These are phyloP conservation scores for Xylona heveae DNA, from an alignment of 495 filamentous ascomycete species.

Conservation along the genomic window DNA sequence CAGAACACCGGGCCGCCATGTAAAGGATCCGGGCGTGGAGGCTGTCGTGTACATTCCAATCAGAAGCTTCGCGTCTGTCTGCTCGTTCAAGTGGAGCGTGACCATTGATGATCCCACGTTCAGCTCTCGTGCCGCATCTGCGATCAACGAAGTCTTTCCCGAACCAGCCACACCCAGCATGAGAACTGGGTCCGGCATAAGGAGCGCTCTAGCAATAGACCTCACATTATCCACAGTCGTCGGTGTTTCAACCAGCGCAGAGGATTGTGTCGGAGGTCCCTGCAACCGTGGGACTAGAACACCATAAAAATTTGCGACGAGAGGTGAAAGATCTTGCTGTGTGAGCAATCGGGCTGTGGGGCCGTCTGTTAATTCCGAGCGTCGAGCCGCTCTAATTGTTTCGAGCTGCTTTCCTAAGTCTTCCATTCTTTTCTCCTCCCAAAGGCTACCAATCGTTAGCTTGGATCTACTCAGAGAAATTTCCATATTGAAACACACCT, in stretches of 20 bases:
- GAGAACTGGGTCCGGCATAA: slow-evolving; percentile 44
- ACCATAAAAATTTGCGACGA: slow-evolving; percentile 32
- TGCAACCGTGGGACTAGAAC: slow-evolving; percentile 45
- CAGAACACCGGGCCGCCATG: slow-evolving; percentile 82
- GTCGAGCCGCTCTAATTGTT: slow-evolving; percentile 14
- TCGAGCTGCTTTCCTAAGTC: slow-evolving; percentile 15
- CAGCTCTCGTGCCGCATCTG: slow-evolving; percentile 58
- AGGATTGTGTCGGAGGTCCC: slow-evolving; percentile 23
- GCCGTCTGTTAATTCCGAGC: slow-evolving; percentile 8
- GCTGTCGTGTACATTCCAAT: slow-evolving; percentile 86
- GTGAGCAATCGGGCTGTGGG: slow-evolving; percentile 14
- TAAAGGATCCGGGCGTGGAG: slow-evolving; percentile 62
- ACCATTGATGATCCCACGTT: slow-evolving; percentile 57
- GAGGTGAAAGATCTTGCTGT: slow-evolving; percentile 22
- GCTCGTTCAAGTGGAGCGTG: slow-evolving; percentile 87
- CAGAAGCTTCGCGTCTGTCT: slow-evolving; percentile 88
- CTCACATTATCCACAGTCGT: slow-evolving; percentile 52
- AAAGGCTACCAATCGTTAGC: slow-evolving; percentile 24
- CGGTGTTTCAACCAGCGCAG: slow-evolving; percentile 44
- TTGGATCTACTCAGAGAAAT: not conserved
- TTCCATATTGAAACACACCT: slow-evolving; percentile 1
- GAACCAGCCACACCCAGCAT: slow-evolving; percentile 68
- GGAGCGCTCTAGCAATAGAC: slow-evolving; percentile 40
- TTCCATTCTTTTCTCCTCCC: slow-evolving; percentile 38
- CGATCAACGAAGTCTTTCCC: slow-evolving; percentile 75